phyloP scores from a whole-genome alignment of 2,329 filamentous ascomycete genomes.

The Botrytis fragariae region DNA sequence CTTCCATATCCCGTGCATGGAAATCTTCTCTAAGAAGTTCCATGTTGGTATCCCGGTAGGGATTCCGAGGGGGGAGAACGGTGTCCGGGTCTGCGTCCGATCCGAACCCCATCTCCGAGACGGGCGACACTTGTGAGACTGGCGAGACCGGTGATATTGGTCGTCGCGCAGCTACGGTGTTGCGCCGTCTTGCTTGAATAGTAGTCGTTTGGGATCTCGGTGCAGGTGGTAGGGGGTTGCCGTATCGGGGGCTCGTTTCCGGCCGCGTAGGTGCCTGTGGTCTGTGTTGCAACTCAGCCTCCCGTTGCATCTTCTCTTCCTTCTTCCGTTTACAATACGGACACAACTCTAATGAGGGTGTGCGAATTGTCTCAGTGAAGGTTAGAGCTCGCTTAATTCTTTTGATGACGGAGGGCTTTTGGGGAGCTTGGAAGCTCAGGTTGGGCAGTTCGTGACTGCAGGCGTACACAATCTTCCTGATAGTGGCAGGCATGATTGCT shows the following conservation, averaged over 20 bases:
- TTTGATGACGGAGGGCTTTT: not conserved
- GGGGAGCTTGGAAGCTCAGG: not conserved
- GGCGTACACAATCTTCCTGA: not conserved
- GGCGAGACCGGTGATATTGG: not conserved
- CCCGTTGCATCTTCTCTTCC: not conserved
- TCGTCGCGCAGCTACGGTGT: not conserved
- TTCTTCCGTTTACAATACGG: not conserved
- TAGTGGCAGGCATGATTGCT: not conserved
- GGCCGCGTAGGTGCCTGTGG: not conserved
- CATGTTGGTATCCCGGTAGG: constrained; percentile 1
- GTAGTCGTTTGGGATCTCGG: too few relatives aligned
- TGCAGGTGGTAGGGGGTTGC: too few relatives aligned
- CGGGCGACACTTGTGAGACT: not conserved
- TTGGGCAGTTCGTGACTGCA: not conserved
- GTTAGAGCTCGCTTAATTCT: not conserved
- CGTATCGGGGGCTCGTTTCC: not conserved
- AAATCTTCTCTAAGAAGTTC: not conserved
- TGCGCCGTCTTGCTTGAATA: accelerated
- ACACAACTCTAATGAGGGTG: not conserved
- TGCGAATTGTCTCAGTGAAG: not conserved
- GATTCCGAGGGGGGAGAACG: not conserved
- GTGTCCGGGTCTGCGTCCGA: not conserved
- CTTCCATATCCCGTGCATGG: not conserved
- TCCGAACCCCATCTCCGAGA: too few relatives aligned
- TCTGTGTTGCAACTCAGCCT: not conserved